Evolutionary conservation across 2,329 filamentous ascomycete species (phyloP).

Genomic region (Diaporthe capsici): DNA sequence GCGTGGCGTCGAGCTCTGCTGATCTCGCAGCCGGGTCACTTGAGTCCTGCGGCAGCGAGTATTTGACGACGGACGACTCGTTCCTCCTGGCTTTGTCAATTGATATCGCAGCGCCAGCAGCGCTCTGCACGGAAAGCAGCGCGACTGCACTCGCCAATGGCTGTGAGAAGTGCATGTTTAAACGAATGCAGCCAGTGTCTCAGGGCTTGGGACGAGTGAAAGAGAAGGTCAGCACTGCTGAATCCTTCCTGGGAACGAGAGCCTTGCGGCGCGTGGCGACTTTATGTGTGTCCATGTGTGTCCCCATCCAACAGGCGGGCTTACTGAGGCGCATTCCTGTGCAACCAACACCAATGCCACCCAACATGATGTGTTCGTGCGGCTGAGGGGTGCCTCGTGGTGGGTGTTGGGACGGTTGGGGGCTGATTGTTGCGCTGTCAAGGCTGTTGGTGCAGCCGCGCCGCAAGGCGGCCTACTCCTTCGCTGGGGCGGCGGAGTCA

Average conservation of each 20-base stretch:
- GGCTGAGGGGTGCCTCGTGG: not conserved
- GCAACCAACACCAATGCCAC: conserved; percentile 2
- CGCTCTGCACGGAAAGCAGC: conserved; percentile 23
- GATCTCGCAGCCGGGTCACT: not conserved
- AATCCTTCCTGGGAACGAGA: conserved; percentile 15
- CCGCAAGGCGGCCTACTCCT: conserved; percentile 21
- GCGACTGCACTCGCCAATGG: not conserved
- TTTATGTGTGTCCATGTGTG: conserved; percentile 12
- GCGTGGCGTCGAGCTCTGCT: conserved; percentile 16
- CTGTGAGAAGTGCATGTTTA: conserved; percentile 18
- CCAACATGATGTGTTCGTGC: not conserved
- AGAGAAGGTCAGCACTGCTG: conserved; percentile 19
- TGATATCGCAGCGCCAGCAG: conserved; percentile 19
- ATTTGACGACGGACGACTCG: conserved; percentile 8
- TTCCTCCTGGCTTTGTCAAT: conserved; percentile 15
- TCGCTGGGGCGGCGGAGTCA: conserved; percentile 27
- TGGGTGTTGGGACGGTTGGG: not conserved
- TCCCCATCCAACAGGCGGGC: not conserved
- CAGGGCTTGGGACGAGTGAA: not conserved
- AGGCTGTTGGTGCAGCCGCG: conserved; percentile 17
- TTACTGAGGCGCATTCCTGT: conserved; percentile 21
- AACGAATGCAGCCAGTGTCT: conserved; percentile 7
- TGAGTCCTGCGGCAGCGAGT: conserved; percentile 28
- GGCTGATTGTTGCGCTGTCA: not conserved
- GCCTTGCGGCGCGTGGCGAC: conserved; percentile 11